Evolutionary conservation across 192 early-diverging fungal genomes (phyloP), one percentile per base, ranked within the genome.

Genomic region (Mortierella claussenii): DNA sequence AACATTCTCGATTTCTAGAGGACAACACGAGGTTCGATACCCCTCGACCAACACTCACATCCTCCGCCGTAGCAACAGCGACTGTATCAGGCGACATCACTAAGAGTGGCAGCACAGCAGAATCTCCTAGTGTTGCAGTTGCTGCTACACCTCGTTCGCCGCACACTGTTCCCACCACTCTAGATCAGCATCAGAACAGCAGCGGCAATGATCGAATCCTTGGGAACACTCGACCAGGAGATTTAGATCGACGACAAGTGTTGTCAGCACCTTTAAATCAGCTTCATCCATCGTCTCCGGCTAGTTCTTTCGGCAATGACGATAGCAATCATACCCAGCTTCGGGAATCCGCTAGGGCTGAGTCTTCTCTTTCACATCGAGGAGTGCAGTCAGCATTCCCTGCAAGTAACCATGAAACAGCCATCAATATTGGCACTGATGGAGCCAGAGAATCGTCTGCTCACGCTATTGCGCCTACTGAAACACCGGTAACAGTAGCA

Each of bases 21-120:
- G 70, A 75, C 27, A 75, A 75, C 24, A 75, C 62, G 5, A 56
- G 70, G 21, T 65, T 75, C 30, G 70, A 75, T 36, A 75, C 70
- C 4, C 70, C 70, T 18, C 27, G 70, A 21, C 70, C 70, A 3
- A 66, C 55, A 2, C 33, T 75, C 24, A 66, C 70, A 1, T 31
- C 63, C 1, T 44, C 63, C 24, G 24, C 55, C 4, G 45, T 32
- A 6, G 49, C 30, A 10, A 47, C 55, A 12, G 32, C 46, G 26
- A 51, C n/a, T n/a, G n/a, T n/a, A n/a, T n/a, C n/a, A n/a, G n/a
- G n/a, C n/a, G n/a, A n/a, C n/a, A n/a, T n/a, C n/a, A n/a, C n/a
- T n/a, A n/a, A 17, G 11, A 27, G 28, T 52, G 31, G 6, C 17
- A 33, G 12, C 17, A 21, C n/a, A 26, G 47, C 5, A 21, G 33